Conservation (phyloP, 148 eudicot genomes). For the Rhododendron griersonianum region DNA sequence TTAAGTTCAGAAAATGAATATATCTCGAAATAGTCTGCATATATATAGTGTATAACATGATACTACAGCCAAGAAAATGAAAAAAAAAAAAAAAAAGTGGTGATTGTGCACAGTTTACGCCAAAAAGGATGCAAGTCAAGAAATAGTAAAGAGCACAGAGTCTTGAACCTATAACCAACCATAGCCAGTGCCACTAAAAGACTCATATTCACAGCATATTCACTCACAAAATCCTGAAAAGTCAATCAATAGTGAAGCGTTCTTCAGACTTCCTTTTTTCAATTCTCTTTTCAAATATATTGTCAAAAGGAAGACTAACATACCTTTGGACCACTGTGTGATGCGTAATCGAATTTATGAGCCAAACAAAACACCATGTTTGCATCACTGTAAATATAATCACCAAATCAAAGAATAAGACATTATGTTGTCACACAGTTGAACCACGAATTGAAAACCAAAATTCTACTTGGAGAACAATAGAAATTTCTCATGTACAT, state of each 20-base stretch:
- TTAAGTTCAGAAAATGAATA: too few relatives aligned
- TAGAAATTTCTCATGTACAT: too few relatives aligned
- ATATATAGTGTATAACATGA: too few relatives aligned
- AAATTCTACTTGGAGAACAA: too few relatives aligned
- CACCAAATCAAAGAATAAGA: conserved; percentile 10
- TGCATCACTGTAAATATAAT: conserved; percentile 60
- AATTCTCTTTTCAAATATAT: background rate
- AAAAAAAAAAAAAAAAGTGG: background rate
- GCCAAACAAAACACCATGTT: conserved; percentile 46
- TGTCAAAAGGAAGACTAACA: background rate
- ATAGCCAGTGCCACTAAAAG: conserved; percentile 65
- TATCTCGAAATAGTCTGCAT: too few relatives aligned
- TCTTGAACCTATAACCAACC: conserved; percentile 73
- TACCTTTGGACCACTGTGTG: conserved; percentile 79
- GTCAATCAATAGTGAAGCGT: conserved; percentile 5
- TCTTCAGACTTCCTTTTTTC: background rate
- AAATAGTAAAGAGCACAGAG: background rate
- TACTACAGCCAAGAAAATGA: background rate
- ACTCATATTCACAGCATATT: too few relatives aligned
- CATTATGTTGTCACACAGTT: too few relatives aligned
- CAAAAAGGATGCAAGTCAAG: background rate
- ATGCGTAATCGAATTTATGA: conserved; percentile 50
- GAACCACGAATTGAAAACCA: too few relatives aligned
- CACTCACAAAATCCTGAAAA: too few relatives aligned
- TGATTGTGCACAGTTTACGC: background rate